These are phyloP conservation scores for Pyrenophora graminea DNA, from an alignment of 2,329 filamentous ascomycete species.

Conservation along the genomic window DNA sequence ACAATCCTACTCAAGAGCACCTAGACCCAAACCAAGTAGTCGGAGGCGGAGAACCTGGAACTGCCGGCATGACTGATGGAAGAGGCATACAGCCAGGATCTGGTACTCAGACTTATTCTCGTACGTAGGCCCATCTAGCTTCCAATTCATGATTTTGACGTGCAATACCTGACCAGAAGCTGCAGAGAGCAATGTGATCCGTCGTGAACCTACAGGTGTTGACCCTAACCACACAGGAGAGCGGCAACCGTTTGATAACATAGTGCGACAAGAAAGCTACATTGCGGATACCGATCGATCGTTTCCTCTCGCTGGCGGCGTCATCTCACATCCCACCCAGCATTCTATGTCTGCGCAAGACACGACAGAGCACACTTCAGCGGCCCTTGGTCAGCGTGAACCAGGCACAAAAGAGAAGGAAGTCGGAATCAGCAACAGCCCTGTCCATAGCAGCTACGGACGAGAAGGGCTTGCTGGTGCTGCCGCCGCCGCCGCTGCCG, in stretches of 20 bases:
- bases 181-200: constrained; percentile 9
- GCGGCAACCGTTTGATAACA: constrained; percentile 13
- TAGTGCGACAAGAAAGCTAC: constrained; percentile 21
- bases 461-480: constrained; percentile 38
- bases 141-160: neutral
- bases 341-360: neutral
- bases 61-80: constrained; percentile 11
- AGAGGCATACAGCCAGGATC: constrained; percentile 9
- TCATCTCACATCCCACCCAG: constrained; percentile 19
- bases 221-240: neutral
- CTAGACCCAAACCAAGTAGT: constrained; percentile 21
- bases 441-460: constrained; percentile 20
- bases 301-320: constrained; percentile 45
- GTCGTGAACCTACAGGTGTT: constrained; percentile 4
- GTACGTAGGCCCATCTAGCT: constrained; percentile 24
- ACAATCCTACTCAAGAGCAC: constrained; percentile 16
- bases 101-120: constrained; percentile 11
- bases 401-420: constrained; percentile 29
- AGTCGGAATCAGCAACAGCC: constrained; percentile 13
- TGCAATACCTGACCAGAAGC: constrained; percentile 11
- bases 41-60: constrained; percentile 21
- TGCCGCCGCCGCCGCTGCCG: constrained; percentile 25
- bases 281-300: constrained; percentile 33
- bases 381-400: constrained; percentile 12
- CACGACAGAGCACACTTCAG: constrained; percentile 8